Base-by-base conservation (phyloP, 164 flowering plant species). In the Tetracentron sinense region DNA sequence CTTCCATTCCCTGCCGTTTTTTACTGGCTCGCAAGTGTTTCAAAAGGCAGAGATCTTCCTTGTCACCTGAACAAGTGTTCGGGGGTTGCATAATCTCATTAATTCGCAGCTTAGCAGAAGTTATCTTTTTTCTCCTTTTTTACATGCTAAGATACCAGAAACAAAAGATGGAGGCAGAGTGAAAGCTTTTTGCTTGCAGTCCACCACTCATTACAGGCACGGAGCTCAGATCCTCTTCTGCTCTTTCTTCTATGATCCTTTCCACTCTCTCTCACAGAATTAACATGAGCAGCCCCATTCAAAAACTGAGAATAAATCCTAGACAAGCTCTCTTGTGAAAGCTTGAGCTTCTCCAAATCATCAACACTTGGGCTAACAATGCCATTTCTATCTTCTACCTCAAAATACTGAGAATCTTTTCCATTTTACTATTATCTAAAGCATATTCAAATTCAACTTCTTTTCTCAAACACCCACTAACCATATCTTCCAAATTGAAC, bases 101-200 rank as follows among this genome's bases (percentile, higher is more conserved):
- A 48, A 93, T 86, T 6, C 92, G 80, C 44, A 61, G 20, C 76
- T 85, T 93, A 17, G 97, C 96, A 55, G 87, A 85, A 38, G 65
- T 68, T 56, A 90, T 89, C 78, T 82, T 93, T 50, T 75, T 81
- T 72, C 77, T 78, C 65, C 97, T 82, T 70, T 78, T 68, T 77
- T 67, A 30, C 71, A 44, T 0, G 69, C 83, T 64, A 61, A 30
- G 50, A 74, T 70, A 33, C 84, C 86, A 0, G 73, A 68, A 60
- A 86, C 73, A 64, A 82, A 93, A 55, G 96, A 85, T 23, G 94
- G 94, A 44, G 98, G 97, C 72, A 78, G 54, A 12, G 72, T 0
- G 82, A 44, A 68, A 84, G 84, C 75, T 77, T 83, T 65, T 72
- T 77, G 70, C 85, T 73, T 28, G 84, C 88, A 25, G 57, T 72